Conservation (phyloP, 306 rosid species). For the Crotalaria pallida region DNA sequence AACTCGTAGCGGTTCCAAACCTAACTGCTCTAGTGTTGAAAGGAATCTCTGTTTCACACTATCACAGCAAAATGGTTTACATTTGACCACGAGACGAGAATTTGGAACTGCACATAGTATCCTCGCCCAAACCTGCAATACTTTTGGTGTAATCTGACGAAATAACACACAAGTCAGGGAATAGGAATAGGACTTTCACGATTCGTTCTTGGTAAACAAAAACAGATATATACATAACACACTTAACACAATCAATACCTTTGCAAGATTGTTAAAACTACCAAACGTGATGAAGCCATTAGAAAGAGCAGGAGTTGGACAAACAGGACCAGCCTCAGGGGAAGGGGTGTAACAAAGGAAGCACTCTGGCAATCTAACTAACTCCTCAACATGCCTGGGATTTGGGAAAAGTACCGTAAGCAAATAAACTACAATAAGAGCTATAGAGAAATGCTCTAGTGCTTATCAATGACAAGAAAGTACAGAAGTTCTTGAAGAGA, state of each 20-base stretch:
- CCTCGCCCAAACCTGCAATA: constrained; percentile 94
- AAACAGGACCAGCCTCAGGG: constrained; percentile 86
- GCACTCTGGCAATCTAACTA: constrained; percentile 78
- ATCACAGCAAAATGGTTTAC: constrained; percentile 97
- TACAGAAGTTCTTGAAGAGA: constrained; percentile 25
- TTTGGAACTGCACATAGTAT: constrained; percentile 83
- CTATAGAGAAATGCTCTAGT: constrained; percentile 6
- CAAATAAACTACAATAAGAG: neutral
- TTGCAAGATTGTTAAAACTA: constrained; percentile 96
- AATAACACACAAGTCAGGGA: neutral
- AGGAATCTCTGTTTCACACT: constrained; percentile 90
- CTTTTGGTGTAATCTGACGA: constrained; percentile 89
- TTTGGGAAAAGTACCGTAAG: neutral
- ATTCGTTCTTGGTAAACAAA: neutral
- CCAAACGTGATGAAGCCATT: constrained; percentile 96
- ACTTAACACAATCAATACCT: constrained; percentile 50
- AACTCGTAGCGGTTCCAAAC: constrained; percentile 86
- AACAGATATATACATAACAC: neutral
- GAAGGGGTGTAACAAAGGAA: constrained; percentile 98
- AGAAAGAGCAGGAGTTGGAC: constrained; percentile 88
- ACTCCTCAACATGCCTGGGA: constrained; percentile 88
- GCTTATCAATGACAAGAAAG: constrained; percentile 27
- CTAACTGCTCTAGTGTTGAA: constrained; percentile 81
- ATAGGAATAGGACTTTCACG: neutral
- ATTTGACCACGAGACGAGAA: constrained; percentile 96